These are phyloP conservation scores for Trichoderma brevicompactum DNA, from an alignment of 2,329 filamentous ascomycete genomes.

Conservation along the genomic window DNA sequence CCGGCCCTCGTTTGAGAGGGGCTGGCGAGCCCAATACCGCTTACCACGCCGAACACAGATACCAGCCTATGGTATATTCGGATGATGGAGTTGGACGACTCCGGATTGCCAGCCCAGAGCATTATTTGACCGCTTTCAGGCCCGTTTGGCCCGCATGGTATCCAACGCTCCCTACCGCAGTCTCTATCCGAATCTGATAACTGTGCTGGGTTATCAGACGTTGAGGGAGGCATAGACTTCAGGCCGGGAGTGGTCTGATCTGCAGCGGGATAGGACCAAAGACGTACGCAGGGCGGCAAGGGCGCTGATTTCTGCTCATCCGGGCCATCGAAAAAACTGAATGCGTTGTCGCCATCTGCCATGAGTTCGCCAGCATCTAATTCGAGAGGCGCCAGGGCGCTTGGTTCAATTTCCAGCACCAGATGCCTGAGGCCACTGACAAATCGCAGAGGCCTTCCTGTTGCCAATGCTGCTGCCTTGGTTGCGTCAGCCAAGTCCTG, in stretches of 20 bases:
- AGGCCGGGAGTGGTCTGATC: background rate
- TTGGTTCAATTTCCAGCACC: conserved; percentile 58
- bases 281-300: background rate
- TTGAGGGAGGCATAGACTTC: background rate
- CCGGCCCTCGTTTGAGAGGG: conserved; percentile 56
- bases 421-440: conserved; percentile 59
- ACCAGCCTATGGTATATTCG: conserved; percentile 55
- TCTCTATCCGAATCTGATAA: background rate
- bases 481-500: conserved; percentile 45
- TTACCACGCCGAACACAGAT: conserved; percentile 42
- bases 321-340: conserved; percentile 52
- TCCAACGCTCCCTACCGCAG: background rate
- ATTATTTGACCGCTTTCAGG: conserved; percentile 3
- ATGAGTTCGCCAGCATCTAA: conserved; percentile 51
- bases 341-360: conserved; percentile 44
- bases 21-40: conserved; percentile 51
- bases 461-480: conserved; percentile 28
- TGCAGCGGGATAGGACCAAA: background rate
- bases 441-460: conserved; percentile 48
- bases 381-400: conserved; percentile 42
- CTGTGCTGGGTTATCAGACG: background rate
- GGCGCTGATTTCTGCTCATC: background rate
- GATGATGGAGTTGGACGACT: conserved; percentile 45
- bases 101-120: conserved; percentile 55
- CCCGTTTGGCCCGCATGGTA: background rate